A percentile compares a stretch with the other conserved stretches of the same genome.
Evolutionary conservation across 768 basidiomycete genomes (phyloP).

Genomic region (Lactarius quietus): DNA sequence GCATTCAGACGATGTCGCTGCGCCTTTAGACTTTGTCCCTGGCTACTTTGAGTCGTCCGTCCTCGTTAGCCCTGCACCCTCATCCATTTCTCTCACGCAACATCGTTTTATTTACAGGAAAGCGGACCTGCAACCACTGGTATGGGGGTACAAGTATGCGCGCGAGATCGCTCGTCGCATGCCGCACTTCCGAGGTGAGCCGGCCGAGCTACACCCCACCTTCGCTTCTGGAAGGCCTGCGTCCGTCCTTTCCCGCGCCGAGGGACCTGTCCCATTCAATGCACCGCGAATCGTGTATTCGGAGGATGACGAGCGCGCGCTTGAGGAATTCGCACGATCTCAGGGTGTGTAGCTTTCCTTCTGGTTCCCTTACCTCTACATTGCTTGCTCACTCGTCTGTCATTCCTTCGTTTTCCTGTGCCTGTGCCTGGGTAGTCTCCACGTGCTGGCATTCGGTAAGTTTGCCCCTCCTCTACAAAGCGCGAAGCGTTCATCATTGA

Average conservation of each 20-base stretch:
- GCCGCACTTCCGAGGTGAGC: conserved; percentile 40
- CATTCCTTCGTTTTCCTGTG: not conserved
- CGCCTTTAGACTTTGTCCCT: too few species aligned
- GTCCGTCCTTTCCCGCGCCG: conserved; percentile 9
- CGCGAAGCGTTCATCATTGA: too few species aligned
- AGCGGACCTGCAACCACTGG: conserved; percentile 40
- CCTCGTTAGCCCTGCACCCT: not conserved
- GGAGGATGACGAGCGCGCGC: conserved; percentile 35
- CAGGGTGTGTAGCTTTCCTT: not conserved
- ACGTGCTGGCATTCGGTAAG: conserved; percentile 37
- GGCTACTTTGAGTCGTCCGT: conserved; percentile 28
- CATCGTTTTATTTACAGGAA: conserved; percentile 22
- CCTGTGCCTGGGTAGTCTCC: conserved; percentile 29
- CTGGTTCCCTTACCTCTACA: not conserved
- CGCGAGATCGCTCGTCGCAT: conserved; percentile 55
- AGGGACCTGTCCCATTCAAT: conserved; percentile 29
- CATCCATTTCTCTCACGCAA: too few species aligned
- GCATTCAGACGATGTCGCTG: conserved; percentile 24
- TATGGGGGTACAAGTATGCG: conserved; percentile 51
- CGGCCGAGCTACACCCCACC: conserved; percentile 29
- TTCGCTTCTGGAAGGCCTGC: conserved; percentile 35
- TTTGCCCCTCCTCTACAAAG: too few species aligned
- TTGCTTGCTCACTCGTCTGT: not conserved
- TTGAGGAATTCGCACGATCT: conserved; percentile 32
- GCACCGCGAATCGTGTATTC: conserved; percentile 35